A percentile compares a stretch with the other conserved stretches of the same genome.
Evolutionary conservation across 768 basidiomycete genomes (phyloP).

Genomic region (Suillus alpinus): DNA sequence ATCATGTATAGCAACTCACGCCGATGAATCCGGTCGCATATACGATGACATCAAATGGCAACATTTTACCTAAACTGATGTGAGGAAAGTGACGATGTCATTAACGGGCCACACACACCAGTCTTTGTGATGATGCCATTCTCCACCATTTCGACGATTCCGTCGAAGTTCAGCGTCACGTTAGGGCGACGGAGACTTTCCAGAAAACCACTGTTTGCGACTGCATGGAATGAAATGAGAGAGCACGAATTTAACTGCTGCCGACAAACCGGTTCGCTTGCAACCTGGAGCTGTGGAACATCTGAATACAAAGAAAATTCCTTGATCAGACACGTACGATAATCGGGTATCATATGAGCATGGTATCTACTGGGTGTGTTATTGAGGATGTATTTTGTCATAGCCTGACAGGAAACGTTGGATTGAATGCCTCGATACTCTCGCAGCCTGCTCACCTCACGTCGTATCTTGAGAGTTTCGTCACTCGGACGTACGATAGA

Average conservation of each 20-base stretch:
- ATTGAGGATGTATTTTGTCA: slow-evolving; percentile 45
- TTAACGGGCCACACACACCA: slow-evolving; percentile 9
- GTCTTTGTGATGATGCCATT: slow-evolving; percentile 24
- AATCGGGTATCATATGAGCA: slow-evolving; percentile 47
- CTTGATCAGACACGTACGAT: slow-evolving; percentile 36
- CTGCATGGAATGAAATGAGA: slow-evolving; percentile 7
- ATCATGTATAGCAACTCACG: slow-evolving; percentile 14
- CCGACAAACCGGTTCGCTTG: slow-evolving; percentile 41
- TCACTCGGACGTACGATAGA: slow-evolving; percentile 9
- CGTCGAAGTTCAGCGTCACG: slow-evolving; percentile 25
- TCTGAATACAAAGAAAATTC: neutral
- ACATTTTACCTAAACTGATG: slow-evolving; percentile 15
- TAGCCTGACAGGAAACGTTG: slow-evolving; percentile 26
- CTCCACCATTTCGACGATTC: slow-evolving; percentile 15
- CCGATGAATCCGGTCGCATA: slow-evolving; percentile 32
- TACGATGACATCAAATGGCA: slow-evolving; percentile 33
- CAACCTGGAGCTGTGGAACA: slow-evolving; percentile 50
- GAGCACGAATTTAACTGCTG: neutral
- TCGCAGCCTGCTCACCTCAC: slow-evolving; percentile 8
- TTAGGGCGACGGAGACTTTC: slow-evolving; percentile 20
- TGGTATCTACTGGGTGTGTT: slow-evolving; percentile 49
- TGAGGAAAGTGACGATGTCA: neutral
- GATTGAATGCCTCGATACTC: too few species aligned
- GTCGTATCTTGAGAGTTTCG: slow-evolving; percentile 11
- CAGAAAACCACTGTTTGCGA: slow-evolving; percentile 28